Evolutionary conservation across 176 grass and related monocot species (phyloP).

Genomic region (Aegilops umbellulata): DNA sequence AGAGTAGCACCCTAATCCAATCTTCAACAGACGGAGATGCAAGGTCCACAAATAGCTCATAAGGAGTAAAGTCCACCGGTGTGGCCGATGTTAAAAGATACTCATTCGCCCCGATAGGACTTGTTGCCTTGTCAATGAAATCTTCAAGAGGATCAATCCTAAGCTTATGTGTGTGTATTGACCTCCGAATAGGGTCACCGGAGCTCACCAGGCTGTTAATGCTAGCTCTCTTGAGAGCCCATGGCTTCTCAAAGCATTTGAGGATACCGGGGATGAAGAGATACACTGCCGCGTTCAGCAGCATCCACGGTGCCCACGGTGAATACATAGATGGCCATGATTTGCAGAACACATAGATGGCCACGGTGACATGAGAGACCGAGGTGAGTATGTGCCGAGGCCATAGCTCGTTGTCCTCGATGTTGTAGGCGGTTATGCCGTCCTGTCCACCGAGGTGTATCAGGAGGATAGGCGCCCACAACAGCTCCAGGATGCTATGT

Average conservation of each 20-base stretch:
- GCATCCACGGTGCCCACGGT: too few relatives aligned
- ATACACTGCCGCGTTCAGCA: not conserved
- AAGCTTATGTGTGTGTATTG: not conserved
- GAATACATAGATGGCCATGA: too few relatives aligned
- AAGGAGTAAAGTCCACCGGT: not conserved
- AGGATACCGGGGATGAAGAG: not conserved
- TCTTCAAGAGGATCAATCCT: not conserved
- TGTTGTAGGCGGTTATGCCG: too few relatives aligned
- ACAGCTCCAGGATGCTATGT: too few relatives aligned
- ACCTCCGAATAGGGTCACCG: not conserved
- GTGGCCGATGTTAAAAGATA: too few relatives aligned
- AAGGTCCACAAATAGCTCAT: not conserved
- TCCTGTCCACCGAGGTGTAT: too few relatives aligned
- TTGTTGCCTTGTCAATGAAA: not conserved
- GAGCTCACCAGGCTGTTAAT: not conserved
- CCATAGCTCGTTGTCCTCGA: not conserved
- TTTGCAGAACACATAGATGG: not conserved
- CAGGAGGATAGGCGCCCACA: too few relatives aligned
- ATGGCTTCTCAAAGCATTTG: constrained; percentile 1
- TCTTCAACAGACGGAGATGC: not conserved
- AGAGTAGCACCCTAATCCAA: not conserved
- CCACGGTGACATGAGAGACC: not conserved
- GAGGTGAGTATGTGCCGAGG: not conserved
- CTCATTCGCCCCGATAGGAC: too few relatives aligned
- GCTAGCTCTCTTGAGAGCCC: not conserved